These are phyloP conservation scores for Kazachstania martiniae DNA, from an alignment of 805 yeast genomes.

Conservation along the genomic window DNA sequence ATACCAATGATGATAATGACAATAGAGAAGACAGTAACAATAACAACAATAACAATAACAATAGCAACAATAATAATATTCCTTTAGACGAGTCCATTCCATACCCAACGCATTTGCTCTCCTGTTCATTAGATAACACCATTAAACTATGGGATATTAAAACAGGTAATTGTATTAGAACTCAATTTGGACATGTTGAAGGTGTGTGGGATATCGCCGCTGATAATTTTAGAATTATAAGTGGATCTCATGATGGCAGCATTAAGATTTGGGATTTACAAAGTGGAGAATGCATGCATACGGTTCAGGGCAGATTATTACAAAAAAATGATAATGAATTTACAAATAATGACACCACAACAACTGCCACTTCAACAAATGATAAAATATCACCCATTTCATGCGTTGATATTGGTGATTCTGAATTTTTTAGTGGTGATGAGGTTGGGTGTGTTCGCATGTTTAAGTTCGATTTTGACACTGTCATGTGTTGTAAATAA, in stretches of 20 bases:
- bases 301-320: constrained; percentile 51
- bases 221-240: constrained; percentile 85
- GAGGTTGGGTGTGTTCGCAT: constrained; percentile 82
- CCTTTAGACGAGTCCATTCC: constrained; percentile 20
- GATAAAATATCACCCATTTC: constrained; percentile 28
- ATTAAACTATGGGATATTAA: constrained; percentile 85
- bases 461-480: constrained; percentile 53
- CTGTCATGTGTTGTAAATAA: too few species aligned
- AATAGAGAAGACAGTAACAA: too few species aligned
- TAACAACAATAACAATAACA: not conserved
- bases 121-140: constrained; percentile 87
- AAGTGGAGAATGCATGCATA: constrained; percentile 87
- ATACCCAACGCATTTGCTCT: constrained; percentile 73
- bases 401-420: constrained; percentile 81
- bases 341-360: too few species aligned
- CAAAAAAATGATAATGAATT: constrained; percentile 6
- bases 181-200: constrained; percentile 96
- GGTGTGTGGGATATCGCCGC: constrained; percentile 98
- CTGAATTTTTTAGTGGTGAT: constrained; percentile 81
- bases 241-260: constrained; percentile 88
- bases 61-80: constrained; percentile 3
- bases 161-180: constrained; percentile 80
- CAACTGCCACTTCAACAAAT: not conserved
- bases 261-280: constrained; percentile 96
- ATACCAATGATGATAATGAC: constrained; percentile 8